phyloP scores from a whole-genome alignment of 768 basidiomycete genomes.

The Auriscalpium vulgare region DNA sequence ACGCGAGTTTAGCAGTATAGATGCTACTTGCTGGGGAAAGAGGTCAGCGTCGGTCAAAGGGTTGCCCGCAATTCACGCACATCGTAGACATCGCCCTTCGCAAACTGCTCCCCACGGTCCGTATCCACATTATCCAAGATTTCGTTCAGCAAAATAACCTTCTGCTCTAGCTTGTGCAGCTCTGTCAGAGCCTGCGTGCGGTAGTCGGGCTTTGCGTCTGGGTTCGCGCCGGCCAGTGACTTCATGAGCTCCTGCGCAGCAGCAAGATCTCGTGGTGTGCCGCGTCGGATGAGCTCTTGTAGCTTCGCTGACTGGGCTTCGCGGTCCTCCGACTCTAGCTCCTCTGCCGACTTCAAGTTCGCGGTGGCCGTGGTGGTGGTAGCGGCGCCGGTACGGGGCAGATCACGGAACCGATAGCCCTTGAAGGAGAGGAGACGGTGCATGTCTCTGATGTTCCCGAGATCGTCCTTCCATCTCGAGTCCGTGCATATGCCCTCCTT shows the following conservation, averaged over 20 bases:
- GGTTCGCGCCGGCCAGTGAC: slow-evolving; percentile 86
- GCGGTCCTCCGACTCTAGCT: slow-evolving; percentile 92
- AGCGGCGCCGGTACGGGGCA: slow-evolving; percentile 24
- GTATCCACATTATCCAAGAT: slow-evolving; percentile 89
- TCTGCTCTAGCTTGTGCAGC: slow-evolving; percentile 89
- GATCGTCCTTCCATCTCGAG: slow-evolving; percentile 91
- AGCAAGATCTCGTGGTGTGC: slow-evolving; percentile 90
- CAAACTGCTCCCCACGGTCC: slow-evolving; percentile 68
- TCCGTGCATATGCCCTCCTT: slow-evolving; percentile 87
- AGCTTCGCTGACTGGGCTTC: slow-evolving; percentile 94
- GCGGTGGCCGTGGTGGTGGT: slow-evolving; percentile 36
- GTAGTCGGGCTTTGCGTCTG: slow-evolving; percentile 92
- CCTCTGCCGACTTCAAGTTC: slow-evolving; percentile 92
- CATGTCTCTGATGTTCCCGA: slow-evolving; percentile 98
- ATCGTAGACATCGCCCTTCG: slow-evolving; percentile 87
- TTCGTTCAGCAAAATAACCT: slow-evolving; percentile 93
- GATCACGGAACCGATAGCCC: slow-evolving; percentile 72
- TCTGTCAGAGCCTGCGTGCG: slow-evolving; percentile 83
- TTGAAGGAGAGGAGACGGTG: slow-evolving; percentile 90
- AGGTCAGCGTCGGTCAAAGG: background rate
- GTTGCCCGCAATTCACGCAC: slow-evolving; percentile 31
- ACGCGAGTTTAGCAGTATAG: slow-evolving; percentile 69
- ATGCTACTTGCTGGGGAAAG: slow-evolving; percentile 71
- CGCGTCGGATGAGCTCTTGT: slow-evolving; percentile 95
- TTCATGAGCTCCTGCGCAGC: slow-evolving; percentile 99